Base-by-base conservation (phyloP, 768 basidiomycete genomes). In the Lentinus tigrinus region DNA sequence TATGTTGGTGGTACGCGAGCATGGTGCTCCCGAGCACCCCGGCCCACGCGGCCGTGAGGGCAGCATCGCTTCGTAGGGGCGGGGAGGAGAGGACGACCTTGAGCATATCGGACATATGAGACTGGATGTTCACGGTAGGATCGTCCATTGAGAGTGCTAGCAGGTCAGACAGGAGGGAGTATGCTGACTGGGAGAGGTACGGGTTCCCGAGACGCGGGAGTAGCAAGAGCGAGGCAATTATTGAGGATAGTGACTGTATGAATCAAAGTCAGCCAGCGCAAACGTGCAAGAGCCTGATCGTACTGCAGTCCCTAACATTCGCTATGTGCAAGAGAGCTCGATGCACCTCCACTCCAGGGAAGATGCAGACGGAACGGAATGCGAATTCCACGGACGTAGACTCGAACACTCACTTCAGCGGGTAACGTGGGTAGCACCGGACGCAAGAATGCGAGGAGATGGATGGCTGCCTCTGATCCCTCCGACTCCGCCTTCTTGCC, bases 201-300 rank as follows among this genome's bases (percentile, higher is more conserved):
- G 90, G 84, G 64, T 92, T 94, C 38, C 89, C 91, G 8, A 96
- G 80, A 55, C 92, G 88, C 19, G 96, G 94, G 31, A 98, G 84
- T 23, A 82, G 77, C 6, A 98, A 84, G 26, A 98, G 83, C 21
- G 84, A 75, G 19, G 81, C 78, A 21, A 87, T 87, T 49, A 97
- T 82, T 4, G 78, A 61, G 11, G 91, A 82, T 34, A 95, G 79
- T 36, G 85, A 80, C 95, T 98, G 68, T 48, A n/a, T 37, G 55
- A 34, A 31, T 40, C 34, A 42, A 49, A 59, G 31, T 31, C 31
- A 31, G 31, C 64, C 52, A 67, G 47, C 54, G n/a, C 36, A 19
- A 48, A 34, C 40, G 26, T 49, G 24, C 6, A 11, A 31, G 11
- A 11, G 31, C 6, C 31, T 31, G 7, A 11, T 31, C 31, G 7